Evolutionary conservation across 768 basidiomycete genomes (phyloP).

Genomic region (Cystobasidium tubakii): DNA sequence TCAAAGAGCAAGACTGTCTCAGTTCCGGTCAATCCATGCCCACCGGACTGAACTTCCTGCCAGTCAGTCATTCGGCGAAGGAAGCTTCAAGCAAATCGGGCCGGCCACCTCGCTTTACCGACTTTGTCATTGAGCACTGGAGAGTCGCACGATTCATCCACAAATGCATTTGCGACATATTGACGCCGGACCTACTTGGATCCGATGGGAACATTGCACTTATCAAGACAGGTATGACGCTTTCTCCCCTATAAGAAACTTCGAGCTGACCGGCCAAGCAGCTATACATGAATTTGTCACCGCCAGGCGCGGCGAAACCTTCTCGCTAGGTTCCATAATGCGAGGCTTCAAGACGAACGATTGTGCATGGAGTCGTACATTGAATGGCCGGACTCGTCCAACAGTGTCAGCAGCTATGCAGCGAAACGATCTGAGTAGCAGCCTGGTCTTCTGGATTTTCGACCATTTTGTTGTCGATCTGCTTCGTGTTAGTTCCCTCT

Average conservation of each 20-base stretch:
- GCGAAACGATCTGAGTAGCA: conserved; percentile 63
- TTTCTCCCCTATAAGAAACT: not conserved
- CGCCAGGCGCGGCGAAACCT: conserved; percentile 71
- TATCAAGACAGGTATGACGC: conserved; percentile 56
- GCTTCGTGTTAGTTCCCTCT: conserved; percentile 58
- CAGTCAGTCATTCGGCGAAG: not conserved
- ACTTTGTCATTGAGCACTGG: conserved; percentile 27
- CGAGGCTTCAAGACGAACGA: conserved; percentile 69
- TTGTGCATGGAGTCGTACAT: conserved; percentile 65
- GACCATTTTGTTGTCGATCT: conserved; percentile 75
- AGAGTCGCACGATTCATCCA: conserved; percentile 53
- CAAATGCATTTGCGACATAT: conserved; percentile 63
- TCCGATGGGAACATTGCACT: conserved; percentile 60
- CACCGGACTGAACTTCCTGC: not conserved
- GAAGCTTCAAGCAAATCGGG: not conserved
- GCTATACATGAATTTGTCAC: conserved; percentile 64
- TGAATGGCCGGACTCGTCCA: conserved; percentile 47
- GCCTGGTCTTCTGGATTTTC: conserved; percentile 92
- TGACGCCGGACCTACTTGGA: conserved; percentile 63
- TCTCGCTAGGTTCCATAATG: conserved; percentile 67
- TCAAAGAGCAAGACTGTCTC: not conserved
- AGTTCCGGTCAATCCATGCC: not conserved
- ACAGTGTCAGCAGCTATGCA: conserved; percentile 49
- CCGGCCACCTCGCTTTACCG: conserved; percentile 31
- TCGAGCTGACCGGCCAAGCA: not conserved